These are phyloP conservation scores for Rhododendron molle DNA, from an alignment of 148 eudicot species.

Conservation along the genomic window DNA sequence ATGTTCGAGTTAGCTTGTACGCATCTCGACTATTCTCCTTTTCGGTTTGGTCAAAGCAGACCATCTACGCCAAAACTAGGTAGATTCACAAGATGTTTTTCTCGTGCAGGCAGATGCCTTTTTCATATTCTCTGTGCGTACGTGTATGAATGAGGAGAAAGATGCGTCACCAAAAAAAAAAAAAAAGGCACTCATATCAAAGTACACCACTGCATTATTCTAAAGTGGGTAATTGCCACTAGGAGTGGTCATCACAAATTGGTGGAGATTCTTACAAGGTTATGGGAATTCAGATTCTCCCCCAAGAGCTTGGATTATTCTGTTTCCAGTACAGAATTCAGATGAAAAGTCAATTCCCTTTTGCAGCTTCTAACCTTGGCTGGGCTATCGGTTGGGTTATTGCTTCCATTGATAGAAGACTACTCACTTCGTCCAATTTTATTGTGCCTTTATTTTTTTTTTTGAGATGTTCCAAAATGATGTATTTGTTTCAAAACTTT, in stretches of 20 bases:
- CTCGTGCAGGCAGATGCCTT: neutral
- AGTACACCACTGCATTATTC: conserved; percentile 11
- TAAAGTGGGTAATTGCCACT: conserved; percentile 15
- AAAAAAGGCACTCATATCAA: neutral
- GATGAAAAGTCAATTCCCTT: neutral
- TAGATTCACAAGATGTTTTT: neutral
- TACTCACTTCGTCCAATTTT: too few species aligned
- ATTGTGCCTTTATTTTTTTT: too few species aligned
- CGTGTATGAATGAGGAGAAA: conserved; percentile 13
- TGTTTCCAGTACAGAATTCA: neutral
- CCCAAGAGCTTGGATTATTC: neutral
- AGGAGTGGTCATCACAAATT: conserved; percentile 11
- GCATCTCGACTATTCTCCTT: rapidly evolving
- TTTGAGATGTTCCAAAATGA: too few species aligned
- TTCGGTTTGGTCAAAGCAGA: neutral
- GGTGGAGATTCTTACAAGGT: neutral
- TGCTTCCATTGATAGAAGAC: neutral
- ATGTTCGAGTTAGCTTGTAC: neutral
- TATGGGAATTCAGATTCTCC: neutral
- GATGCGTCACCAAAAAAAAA: conserved; percentile 13
- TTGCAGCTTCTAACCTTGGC: neutral
- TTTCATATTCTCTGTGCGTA: conserved; percentile 18
- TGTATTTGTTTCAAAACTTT: too few species aligned
- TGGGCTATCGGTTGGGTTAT: too few species aligned
- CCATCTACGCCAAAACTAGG: neutral